A percentile compares a stretch with the other conserved stretches of the same genome.
phyloP scores from a whole-genome alignment of 1,139 yeast species.

The Sugiyamaella pinicola region DNA sequence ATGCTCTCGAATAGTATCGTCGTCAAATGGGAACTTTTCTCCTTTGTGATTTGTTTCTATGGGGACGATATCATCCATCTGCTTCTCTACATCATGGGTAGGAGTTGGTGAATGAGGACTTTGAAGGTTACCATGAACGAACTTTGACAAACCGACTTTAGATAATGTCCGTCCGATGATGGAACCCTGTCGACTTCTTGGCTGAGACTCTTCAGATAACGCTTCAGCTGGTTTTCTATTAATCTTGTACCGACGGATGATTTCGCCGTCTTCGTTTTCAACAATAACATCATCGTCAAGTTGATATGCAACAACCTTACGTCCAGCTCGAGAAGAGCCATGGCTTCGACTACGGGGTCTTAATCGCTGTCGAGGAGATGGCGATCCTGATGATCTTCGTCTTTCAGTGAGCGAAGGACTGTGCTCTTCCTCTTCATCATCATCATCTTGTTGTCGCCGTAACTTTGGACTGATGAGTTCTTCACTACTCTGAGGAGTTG shows the following conservation, averaged over 20 bases:
- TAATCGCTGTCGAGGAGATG: background rate
- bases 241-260: conserved; percentile 76
- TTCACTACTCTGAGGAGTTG: background rate
- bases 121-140: conserved; percentile 5
- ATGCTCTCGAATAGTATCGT: conserved; percentile 31
- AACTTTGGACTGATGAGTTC: background rate
- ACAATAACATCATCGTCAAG: conserved; percentile 74
- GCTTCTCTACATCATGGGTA: conserved; percentile 35
- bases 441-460: background rate
- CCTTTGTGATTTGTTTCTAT: conserved; percentile 19
- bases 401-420: background rate
- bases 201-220: conserved; percentile 12
- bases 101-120: background rate
- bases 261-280: conserved; percentile 91
- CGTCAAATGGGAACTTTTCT: conserved; percentile 28
- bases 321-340: conserved; percentile 19
- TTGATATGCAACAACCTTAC: conserved; percentile 56
- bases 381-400: background rate
- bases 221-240: conserved; percentile 51
- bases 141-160: conserved; percentile 33
- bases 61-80: conserved; percentile 32
- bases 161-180: conserved; percentile 34
- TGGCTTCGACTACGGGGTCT: conserved; percentile 11
- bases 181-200: conserved; percentile 14
- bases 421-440: conserved; percentile 5